Percentiles rank a stretch among this genome's conserved stretches.
phyloP scores from a whole-genome alignment of 352 stramenopile species.

The Globisporangium nodosum region DNA sequence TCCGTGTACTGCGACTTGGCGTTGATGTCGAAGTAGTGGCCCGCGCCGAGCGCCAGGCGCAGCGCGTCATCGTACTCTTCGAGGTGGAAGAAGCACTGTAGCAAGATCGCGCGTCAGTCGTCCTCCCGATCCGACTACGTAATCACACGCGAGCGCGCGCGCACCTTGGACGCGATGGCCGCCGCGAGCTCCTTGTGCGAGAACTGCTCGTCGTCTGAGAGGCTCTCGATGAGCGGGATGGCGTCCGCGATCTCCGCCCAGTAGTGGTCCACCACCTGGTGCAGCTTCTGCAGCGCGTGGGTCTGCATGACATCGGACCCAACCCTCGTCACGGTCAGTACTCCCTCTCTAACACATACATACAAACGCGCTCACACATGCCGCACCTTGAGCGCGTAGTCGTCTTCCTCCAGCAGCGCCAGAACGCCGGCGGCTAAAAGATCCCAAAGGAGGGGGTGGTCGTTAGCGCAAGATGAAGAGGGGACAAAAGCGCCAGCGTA shows the following conservation, averaged over 20 bases:
- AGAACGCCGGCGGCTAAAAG: constrained; percentile 79
- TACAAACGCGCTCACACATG: neutral
- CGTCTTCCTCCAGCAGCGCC: constrained; percentile 89
- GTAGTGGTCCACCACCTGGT: constrained; percentile 90
- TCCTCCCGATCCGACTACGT: neutral
- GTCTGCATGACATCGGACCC: constrained; percentile 26
- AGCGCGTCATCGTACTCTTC: constrained; percentile 96
- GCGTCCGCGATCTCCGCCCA: constrained; percentile 93
- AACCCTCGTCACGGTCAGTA: constrained; percentile 6
- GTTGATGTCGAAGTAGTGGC: constrained; percentile 94
- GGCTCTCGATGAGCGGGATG: constrained; percentile 89
- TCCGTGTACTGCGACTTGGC: constrained; percentile 95
- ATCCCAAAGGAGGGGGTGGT: constrained; percentile 2
- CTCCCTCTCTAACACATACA: neutral
- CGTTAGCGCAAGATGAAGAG: neutral
- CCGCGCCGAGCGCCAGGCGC: constrained; percentile 92
- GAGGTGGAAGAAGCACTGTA: constrained; percentile 97
- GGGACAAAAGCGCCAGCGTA: neutral
- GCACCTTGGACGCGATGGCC: constrained; percentile 85
- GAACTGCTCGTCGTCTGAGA: constrained; percentile 93
- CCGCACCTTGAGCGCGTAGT: constrained; percentile 82
- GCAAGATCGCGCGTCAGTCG: neutral
- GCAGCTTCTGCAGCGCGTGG: constrained; percentile 90
- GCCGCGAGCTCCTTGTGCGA: constrained; percentile 88
- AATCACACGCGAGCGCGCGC: neutral